Conservation (phyloP, 139 green algal species). For the Diplosphaera chodatii region DNA sequence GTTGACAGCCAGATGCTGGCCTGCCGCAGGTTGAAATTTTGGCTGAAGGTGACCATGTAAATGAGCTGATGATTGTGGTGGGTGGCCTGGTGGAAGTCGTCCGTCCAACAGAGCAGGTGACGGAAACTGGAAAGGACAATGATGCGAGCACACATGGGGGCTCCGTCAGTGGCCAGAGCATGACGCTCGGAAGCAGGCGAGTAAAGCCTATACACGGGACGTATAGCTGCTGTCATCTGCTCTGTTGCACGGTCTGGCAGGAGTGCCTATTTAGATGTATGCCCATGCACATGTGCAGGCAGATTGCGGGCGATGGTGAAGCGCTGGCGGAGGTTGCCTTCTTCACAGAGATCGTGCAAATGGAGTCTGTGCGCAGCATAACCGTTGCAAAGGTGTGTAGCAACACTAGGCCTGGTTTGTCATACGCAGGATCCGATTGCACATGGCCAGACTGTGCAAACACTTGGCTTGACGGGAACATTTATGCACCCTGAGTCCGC, state of each 20-base stretch:
- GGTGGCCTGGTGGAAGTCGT: conserved; percentile 6
- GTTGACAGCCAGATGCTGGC: too few species aligned
- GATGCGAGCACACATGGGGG: neutral
- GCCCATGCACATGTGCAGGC: too few species aligned
- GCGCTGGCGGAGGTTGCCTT: conserved; percentile 41
- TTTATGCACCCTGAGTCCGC: too few species aligned
- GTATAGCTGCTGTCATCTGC: too few species aligned
- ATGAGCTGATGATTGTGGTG: conserved; percentile 49
- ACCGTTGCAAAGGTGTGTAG: neutral
- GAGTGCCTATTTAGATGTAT: too few species aligned
- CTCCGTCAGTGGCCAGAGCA: neutral
- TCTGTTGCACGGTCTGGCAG: too few species aligned
- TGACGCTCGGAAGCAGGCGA: neutral
- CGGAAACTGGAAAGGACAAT: neutral
- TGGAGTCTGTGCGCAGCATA: conserved; percentile 19
- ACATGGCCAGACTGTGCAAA: too few species aligned
- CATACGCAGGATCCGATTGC: too few species aligned
- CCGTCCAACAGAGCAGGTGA: neutral
- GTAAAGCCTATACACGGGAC: neutral
- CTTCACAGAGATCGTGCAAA: conserved; percentile 41
- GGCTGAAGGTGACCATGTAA: conserved; percentile 37
- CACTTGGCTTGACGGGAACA: too few species aligned
- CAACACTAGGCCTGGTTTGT: too few species aligned
- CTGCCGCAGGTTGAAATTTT: conserved; percentile 36
- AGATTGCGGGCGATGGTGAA: neutral